These are phyloP conservation scores for Hebeloma cylindrosporum DNA, from an alignment of 768 basidiomycete species.

Conservation along the genomic window DNA sequence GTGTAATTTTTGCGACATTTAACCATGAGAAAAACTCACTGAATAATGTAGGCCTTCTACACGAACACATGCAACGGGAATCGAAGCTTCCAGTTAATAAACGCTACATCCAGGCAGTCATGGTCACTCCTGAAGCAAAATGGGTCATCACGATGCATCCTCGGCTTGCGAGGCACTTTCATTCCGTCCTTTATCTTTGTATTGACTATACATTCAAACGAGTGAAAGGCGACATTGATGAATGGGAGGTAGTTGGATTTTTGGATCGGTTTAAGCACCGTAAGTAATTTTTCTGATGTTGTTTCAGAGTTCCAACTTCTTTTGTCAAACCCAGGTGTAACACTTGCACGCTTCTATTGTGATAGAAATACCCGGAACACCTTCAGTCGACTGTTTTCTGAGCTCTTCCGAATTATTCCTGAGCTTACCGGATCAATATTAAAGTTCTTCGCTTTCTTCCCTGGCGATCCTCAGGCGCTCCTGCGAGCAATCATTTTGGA, in stretches of 20 bases:
- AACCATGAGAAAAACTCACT: not conserved
- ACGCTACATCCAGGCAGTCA: constrained; percentile 1
- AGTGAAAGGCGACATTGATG: constrained; percentile 19
- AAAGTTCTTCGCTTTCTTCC: constrained; percentile 15
- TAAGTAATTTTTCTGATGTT: constrained; percentile 5
- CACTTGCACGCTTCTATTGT: constrained; percentile 18
- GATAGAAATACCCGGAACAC: constrained; percentile 8
- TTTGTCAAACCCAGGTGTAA: constrained; percentile 14
- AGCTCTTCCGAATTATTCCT: constrained; percentile 13
- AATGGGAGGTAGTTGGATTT: constrained; percentile 23
- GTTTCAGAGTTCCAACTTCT: not conserved
- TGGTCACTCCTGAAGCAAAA: not conserved
- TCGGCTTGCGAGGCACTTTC: constrained; percentile 1
- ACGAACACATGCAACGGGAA: constrained; percentile 1
- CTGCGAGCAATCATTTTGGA: constrained; percentile 2
- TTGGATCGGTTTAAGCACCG: constrained; percentile 9
- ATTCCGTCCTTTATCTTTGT: constrained; percentile 4
- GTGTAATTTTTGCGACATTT: not conserved
- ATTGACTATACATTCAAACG: constrained; percentile 26
- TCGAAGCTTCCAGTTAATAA: not conserved
- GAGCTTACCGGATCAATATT: constrained; percentile 12
- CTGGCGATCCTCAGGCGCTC: not conserved
- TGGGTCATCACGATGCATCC: constrained; percentile 1
- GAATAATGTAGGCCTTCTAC: constrained; percentile 1
- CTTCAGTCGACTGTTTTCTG: constrained; percentile 12